phyloP scores from a whole-genome alignment of 164 flowering plant species.

The Sextonia rubra region DNA sequence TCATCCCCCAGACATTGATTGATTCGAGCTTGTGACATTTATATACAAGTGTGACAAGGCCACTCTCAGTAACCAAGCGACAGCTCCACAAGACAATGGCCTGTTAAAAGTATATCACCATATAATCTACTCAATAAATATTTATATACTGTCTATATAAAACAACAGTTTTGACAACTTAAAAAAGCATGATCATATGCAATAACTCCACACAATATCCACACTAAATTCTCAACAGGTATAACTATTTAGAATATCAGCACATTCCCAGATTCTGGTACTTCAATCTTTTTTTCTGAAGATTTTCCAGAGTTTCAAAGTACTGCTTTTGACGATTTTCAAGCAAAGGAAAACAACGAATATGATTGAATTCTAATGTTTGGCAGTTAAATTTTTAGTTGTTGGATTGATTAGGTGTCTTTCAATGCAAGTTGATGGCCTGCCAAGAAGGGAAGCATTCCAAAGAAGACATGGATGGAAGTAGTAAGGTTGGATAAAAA shows the following conservation, averaged over 20 bases:
- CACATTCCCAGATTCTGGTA: neutral
- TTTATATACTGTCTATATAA: neutral
- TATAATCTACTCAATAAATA: neutral
- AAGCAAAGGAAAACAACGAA: no score
- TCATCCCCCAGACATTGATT: conserved; percentile 82
- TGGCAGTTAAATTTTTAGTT: no score
- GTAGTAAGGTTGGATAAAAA: no score
- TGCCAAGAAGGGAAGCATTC: no score
- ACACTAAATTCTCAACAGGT: neutral
- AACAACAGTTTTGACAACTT: neutral
- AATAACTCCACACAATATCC: neutral
- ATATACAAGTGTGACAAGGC: conserved; percentile 66
- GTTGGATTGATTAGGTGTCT: no score
- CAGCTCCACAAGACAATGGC: conserved; percentile 86
- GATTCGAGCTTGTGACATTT: conserved; percentile 70
- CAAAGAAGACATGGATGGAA: no score
- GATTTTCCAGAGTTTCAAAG: no score
- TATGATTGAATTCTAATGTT: no score
- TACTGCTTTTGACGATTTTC: no score
- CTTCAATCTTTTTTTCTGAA: neutral
- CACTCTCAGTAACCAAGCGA: conserved; percentile 81
- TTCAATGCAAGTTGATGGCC: no score
- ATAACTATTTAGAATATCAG: neutral
- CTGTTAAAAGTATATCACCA: conserved; percentile 28
- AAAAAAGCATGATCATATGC: neutral